Evolutionary conservation across 306 rosid genomes (phyloP), one percentile per base, ranked within the genome.

Genomic region (Medicago arabica): DNA sequence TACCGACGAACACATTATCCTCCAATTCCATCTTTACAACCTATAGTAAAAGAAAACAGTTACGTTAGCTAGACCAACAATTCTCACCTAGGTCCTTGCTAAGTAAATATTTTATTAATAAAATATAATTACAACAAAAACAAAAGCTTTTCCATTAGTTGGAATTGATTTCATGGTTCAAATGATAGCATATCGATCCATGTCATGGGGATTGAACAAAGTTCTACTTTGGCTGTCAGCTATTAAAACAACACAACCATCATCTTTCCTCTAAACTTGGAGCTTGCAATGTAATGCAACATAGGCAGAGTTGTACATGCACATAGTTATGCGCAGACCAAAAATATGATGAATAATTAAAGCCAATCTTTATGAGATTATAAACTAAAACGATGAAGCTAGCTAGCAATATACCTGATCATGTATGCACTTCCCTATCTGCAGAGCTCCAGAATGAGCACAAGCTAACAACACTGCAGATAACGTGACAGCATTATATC

Each of bases 401-500:
- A 71, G 78, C 13, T 28, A 3, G 69, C 2, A 58, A 36, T 44
- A 59, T 69, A 91, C 97, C 96, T 89, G 97, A 80, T 85, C 87
- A 61, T 93, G 94, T 75, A 91, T 84, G 75, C 92, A 91, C 79
- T 89, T 88, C 74, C 97, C 98, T 36, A 80, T 69, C 67, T 85
- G 92, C 83, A 88, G 74, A 71, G 96, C 87, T 53, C 90, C 96
- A 2, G 96, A 84, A 78, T 87, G 88, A 2, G 96, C 89, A 25
- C 93, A 91, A 68, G 93, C 97, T 66, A 93, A 78, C 83, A 93
- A 72, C 76, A 91, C 84, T 2, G 94, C 50, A 0, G 98, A 89
- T 44, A 91, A 79, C 6, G 98, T 87, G 78, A 88, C 90, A 0
- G 79, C 91, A 72, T 84, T 86, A 63, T 72, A 91, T 59, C 61